Evolutionary conservation across 768 basidiomycete genomes (phyloP), one percentile per base, ranked within the genome.

Genomic region (Sarcodon aspratus): DNA sequence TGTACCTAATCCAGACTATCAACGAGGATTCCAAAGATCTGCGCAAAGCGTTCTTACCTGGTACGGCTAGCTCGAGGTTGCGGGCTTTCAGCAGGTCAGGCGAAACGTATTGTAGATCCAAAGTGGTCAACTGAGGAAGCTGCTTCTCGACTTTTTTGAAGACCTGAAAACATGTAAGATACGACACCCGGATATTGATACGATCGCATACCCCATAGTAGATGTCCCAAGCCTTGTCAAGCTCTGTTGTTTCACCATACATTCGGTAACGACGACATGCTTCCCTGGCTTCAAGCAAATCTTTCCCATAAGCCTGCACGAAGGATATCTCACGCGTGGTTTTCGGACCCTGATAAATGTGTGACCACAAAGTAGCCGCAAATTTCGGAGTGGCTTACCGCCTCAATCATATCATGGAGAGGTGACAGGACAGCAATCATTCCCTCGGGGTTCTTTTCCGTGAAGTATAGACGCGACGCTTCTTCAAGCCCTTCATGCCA

Each of bases 401-500:
- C 78, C 66, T 96, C 93, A 15, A 99, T 71, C 72, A 92, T 76
- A 45, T 94, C 87, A 55, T 99, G 96, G 50, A 98, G 68, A 2
- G 94, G 95, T 57, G 93, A 91, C 44, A 99, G 66, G 10, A 80
- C 85, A 18, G 82, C 83, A 57, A 97, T 96, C 96, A 99, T 99
- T 6, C 88, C 96, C 51, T 91, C 87, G 1, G 95, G 85, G 63
- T 99, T 96, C 59, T 91, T 87, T 57, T 98, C 96, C 9, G 90
- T 93, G 72, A 94, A 99, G 69, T 93, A 99, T 43, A 92, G 68
- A 37, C 96, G 78, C 7, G 94, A 96, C 6, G 96, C 96, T 64
- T 99, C 96, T 67, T 99, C 96, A 17, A 99, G 71, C 13, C 91
- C 93, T 67, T 99, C 96, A 57, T 97, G 93, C 96, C 96, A 99